phyloP scores from a whole-genome alignment of 768 basidiomycete species.

The Paxillus ammoniavirescens region DNA sequence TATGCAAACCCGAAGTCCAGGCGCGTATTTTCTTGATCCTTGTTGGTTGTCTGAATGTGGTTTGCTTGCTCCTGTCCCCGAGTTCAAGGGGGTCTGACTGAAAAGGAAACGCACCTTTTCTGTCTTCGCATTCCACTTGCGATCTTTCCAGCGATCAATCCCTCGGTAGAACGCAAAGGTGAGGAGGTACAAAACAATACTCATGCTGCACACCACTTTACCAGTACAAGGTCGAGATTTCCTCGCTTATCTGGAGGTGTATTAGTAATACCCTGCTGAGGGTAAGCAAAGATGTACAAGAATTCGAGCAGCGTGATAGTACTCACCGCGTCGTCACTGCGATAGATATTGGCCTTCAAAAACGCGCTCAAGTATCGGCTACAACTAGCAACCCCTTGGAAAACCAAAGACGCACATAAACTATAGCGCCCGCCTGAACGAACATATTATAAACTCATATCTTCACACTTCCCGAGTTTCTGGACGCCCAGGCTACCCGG shows the following conservation, averaged over 20 bases:
- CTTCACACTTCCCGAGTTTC: slow-evolving; percentile 59
- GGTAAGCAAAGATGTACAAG: neutral
- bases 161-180: slow-evolving; percentile 48
- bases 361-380: neutral
- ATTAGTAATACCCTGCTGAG: neutral
- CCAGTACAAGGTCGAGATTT: slow-evolving; percentile 54
- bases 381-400: neutral
- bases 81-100: neutral
- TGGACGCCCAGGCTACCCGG: slow-evolving; percentile 57
- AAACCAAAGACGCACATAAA: slow-evolving; percentile 36
- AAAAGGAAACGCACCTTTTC: slow-evolving; percentile 36
- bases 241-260: slow-evolving; percentile 51
- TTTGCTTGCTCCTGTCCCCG: slow-evolving; percentile 46
- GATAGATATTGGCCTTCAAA: slow-evolving; percentile 52
- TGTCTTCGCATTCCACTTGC: slow-evolving; percentile 51
- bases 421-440: slow-evolving; percentile 55
- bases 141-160: slow-evolving; percentile 48
- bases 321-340: slow-evolving; percentile 45
- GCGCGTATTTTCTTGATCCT: slow-evolving; percentile 55
- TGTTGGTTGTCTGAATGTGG: slow-evolving; percentile 58
- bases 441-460: slow-evolving; percentile 62
- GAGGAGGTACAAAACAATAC: slow-evolving; percentile 40
- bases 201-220: slow-evolving; percentile 53
- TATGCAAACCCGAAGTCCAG: slow-evolving; percentile 64
- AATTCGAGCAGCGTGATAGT: neutral